Base-by-base conservation (phyloP, 192 early-diverging fungal species). In the Chytriomyces hyalinus region DNA sequence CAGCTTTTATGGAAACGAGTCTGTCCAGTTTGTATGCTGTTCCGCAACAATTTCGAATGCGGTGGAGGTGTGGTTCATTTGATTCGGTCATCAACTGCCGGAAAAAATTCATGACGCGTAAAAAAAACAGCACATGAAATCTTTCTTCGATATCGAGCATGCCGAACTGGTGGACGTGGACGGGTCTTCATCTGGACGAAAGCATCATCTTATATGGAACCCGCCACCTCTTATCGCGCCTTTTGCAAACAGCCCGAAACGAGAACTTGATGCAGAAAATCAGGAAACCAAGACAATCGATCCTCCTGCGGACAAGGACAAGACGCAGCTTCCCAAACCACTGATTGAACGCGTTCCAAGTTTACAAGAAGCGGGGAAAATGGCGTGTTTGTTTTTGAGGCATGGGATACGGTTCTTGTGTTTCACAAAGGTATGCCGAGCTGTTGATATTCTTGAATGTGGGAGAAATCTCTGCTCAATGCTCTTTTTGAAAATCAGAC, bases 1-100 rank as follows among this genome's bases (percentile, higher is more conserved):
- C 59, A 64, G 82, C 7, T 11, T 61, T 15, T 77, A 80, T 67
- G 85, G 82, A 20, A 93, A 92, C 51, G 62, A 77, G 2, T 24
- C 44, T 3, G 73, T 87, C 7, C 82, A 80, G 71, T 92, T 93
- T 78, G 80, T 94, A 46, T 85, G 87, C 3, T 94, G 93, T 70
- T 90, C 88, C n/a, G 93, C 93, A 0, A 96, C 93, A 0, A 89
- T 93, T 5, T 81, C 83, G 44, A 88, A 94, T 47, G 87, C 93
- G 0, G 76, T 26, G 9, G 75, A 84, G 53, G 81, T 84, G 51
- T 28, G 50, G 10, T 22, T 45, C 43, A 11, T 22, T 49, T 49
- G 43, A 17, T 57, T 11, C 13, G 10, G 15, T 63, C 47, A 11
- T 20, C 7, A 70, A 17, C 11, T 28, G 20, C 50, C 2, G 5